Conservation (phyloP, 768 basidiomycete genomes). For the Russula compacta region DNA sequence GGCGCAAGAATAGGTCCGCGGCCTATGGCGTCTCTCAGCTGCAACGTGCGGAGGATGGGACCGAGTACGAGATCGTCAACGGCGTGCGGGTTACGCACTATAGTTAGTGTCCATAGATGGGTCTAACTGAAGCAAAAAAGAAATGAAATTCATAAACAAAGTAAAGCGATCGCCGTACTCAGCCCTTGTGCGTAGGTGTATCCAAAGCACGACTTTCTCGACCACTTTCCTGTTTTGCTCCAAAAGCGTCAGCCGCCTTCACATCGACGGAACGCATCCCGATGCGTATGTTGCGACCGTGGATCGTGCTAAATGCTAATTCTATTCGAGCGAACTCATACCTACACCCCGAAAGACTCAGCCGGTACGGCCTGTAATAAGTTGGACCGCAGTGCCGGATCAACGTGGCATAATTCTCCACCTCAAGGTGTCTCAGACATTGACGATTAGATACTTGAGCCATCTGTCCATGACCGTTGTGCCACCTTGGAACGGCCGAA, state of each 20-base stretch:
- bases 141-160: not conserved
- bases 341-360: not conserved
- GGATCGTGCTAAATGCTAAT: not conserved
- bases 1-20: slow-evolving; percentile 26
- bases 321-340: too few species aligned
- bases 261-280: not conserved
- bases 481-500: too few species aligned
- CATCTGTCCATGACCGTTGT: too few species aligned
- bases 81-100: slow-evolving; percentile 29
- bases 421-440: not conserved
- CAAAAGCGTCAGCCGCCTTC: too few species aligned
- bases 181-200: not conserved
- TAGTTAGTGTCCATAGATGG: slow-evolving; percentile 17
- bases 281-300: not conserved
- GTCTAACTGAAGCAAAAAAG: not conserved
- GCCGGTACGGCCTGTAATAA: too few species aligned
- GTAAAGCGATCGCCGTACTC: not conserved
- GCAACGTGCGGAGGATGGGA: slow-evolving; percentile 25
- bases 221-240: not conserved
- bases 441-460: too few species aligned
- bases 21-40: slow-evolving; percentile 27
- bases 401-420: not conserved
- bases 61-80: slow-evolving; percentile 29
- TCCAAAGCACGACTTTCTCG: not conserved
- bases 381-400: not conserved